Evolutionary conservation across 2,329 filamentous ascomycete genomes (phyloP).

Genomic region (Bretziella fagacearum): DNA sequence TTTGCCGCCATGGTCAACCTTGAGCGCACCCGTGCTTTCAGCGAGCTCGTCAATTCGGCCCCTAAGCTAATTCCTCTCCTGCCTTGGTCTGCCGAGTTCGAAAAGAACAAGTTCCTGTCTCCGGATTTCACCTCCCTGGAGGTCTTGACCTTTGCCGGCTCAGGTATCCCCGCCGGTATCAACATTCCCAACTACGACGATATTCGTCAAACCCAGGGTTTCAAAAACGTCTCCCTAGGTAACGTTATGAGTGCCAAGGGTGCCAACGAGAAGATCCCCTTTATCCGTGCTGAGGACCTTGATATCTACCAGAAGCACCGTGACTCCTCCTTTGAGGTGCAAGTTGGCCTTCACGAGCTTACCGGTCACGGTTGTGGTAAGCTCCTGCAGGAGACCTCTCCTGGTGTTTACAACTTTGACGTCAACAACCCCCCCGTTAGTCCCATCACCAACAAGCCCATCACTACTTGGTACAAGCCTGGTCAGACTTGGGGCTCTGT

Average conservation of each 20-base stretch:
- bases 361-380: constrained; percentile 81
- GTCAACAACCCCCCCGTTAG: constrained; percentile 62
- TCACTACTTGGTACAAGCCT: constrained; percentile 81
- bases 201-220: constrained; percentile 66
- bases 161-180: constrained; percentile 50
- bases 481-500: constrained; percentile 90
- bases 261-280: constrained; percentile 80
- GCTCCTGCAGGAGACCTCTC: constrained; percentile 71
- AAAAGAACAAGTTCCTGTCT: constrained; percentile 89
- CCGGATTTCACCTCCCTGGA: constrained; percentile 94
- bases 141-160: constrained; percentile 58
- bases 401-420: constrained; percentile 80
- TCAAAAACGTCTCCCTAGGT: constrained; percentile 86
- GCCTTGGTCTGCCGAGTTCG: constrained; percentile 76
- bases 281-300: constrained; percentile 65
- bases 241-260: constrained; percentile 87
- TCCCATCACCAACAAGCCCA: constrained; percentile 56
- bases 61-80: constrained; percentile 73
- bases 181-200: constrained; percentile 58
- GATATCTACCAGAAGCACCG: constrained; percentile 66
- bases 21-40: constrained; percentile 77
- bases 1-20: constrained; percentile 44
- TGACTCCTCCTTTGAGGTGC: constrained; percentile 80
- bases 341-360: constrained; percentile 87
- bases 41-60: constrained; percentile 65